Evolutionary conservation across 371 early-diverging fungal genomes (phyloP).

Genomic region (Capniomyces stellatus): DNA sequence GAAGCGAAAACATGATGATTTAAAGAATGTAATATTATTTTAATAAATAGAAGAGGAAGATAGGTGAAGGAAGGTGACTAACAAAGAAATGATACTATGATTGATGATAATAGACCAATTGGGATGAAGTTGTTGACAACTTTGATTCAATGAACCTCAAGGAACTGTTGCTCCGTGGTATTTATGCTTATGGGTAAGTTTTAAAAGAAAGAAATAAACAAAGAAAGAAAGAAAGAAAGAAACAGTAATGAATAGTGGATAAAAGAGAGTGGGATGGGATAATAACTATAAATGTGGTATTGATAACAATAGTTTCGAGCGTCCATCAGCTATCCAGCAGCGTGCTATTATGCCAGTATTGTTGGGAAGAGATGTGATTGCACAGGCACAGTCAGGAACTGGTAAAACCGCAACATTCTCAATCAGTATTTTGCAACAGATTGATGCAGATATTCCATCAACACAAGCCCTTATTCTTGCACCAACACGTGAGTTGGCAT

Average conservation of each 20-base stretch:
- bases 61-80: no score
- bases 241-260: no score
- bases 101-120: neutral
- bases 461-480: conserved; percentile 96
- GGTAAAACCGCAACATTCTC: conserved; percentile 99
- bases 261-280: no score
- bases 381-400: conserved; percentile 99
- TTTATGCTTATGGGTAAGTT: conserved; percentile 73
- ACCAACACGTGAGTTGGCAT: conserved; percentile 98
- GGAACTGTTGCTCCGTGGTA: conserved; percentile 89
- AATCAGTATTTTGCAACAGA: conserved; percentile 86
- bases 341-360: conserved; percentile 90
- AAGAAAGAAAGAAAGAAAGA: no score
- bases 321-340: conserved; percentile 95
- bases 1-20: no score
- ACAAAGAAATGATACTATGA: no score
- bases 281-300: no score
- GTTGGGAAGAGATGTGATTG: conserved; percentile 90
- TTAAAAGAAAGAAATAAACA: no score
- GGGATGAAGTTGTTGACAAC: conserved; percentile 16
- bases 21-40: no score
- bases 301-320: conserved; percentile 25
- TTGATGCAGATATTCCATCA: conserved; percentile 64
- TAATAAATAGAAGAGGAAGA: no score
- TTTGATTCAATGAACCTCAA: conserved; percentile 88